Evolutionary conservation across 2,329 filamentous ascomycete species (phyloP).

Genomic region (Venturia carpophila): DNA sequence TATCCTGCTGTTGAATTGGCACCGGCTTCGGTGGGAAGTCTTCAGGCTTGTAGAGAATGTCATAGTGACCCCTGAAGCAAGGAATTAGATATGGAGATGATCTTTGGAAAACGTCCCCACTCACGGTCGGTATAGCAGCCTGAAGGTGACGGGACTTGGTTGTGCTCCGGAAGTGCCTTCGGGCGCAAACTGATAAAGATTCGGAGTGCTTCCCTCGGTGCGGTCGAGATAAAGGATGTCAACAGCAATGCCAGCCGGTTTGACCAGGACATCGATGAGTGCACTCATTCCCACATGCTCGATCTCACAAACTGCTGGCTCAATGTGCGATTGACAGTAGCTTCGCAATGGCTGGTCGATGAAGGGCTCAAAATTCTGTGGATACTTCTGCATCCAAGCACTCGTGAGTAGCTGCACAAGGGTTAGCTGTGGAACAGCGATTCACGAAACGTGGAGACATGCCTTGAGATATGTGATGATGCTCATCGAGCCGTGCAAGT

Average conservation of each 20-base stretch:
- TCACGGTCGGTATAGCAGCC: constrained; percentile 59
- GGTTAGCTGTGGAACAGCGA: constrained; percentile 19
- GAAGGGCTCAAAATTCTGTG: constrained; percentile 63
- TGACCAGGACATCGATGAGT: constrained; percentile 69
- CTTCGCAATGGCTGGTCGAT: constrained; percentile 53
- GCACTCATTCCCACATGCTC: constrained; percentile 80
- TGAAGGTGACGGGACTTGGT: constrained; percentile 53
- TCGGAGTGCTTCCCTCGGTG: constrained; percentile 69
- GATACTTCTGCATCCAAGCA: constrained; percentile 72
- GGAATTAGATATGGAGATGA: constrained; percentile 2
- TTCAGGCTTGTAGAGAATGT: constrained; percentile 73
- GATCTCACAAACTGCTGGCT: constrained; percentile 73
- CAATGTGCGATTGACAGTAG: constrained; percentile 64
- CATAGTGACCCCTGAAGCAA: constrained; percentile 69
- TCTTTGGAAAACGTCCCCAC: constrained; percentile 25
- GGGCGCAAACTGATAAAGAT: constrained; percentile 54
- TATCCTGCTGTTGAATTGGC: constrained; percentile 14
- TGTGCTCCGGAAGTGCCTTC: constrained; percentile 38
- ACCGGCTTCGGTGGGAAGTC: constrained; percentile 32
- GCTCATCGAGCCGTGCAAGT: constrained; percentile 55
- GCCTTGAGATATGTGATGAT: constrained; percentile 79
- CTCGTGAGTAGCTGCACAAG: constrained; percentile 63
- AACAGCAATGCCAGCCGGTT: constrained; percentile 68
- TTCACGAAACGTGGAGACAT: constrained; percentile 15
- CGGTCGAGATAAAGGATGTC: constrained; percentile 90